Evolutionary conservation across 1,284 basidiomycete species (phyloP).

Genomic region (Tilletia setariae): DNA sequence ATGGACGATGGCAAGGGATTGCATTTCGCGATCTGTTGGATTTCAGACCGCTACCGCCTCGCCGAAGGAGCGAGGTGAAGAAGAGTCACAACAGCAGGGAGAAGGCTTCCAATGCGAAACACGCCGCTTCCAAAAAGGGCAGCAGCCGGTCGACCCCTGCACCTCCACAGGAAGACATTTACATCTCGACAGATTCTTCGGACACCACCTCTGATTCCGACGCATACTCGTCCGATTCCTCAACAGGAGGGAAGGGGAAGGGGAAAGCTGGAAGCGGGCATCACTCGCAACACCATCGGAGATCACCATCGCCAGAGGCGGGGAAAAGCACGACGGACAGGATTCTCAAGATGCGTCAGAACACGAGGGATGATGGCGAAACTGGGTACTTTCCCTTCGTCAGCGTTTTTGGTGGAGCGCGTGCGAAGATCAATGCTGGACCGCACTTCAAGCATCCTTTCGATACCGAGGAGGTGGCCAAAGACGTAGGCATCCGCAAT

Average conservation of each 20-base stretch:
- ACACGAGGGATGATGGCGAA: constrained; percentile 87
- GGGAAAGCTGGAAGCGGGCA: neutral
- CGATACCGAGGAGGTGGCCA: constrained; percentile 24
- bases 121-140: constrained; percentile 63
- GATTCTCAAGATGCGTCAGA: constrained; percentile 58
- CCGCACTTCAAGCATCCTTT: constrained; percentile 66
- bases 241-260: constrained; percentile 3
- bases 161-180: neutral
- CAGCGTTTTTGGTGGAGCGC: constrained; percentile 85
- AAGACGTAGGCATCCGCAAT: constrained; percentile 15
- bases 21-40: constrained; percentile 89
- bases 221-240: constrained; percentile 13
- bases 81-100: constrained; percentile 58
- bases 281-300: constrained; percentile 18
- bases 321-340: constrained; percentile 12
- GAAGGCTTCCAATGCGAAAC: constrained; percentile 60
- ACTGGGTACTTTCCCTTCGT: constrained; percentile 94
- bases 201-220: neutral
- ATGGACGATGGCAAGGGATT: constrained; percentile 78
- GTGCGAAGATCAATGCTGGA: constrained; percentile 79
- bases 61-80: constrained; percentile 6
- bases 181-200: constrained; percentile 11
- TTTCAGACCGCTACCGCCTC: constrained; percentile 68
- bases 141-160: neutral
- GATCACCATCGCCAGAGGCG: constrained; percentile 13